Conservation (phyloP, 2,329 filamentous ascomycete species). For the Ilyonectria sp. region DNA sequence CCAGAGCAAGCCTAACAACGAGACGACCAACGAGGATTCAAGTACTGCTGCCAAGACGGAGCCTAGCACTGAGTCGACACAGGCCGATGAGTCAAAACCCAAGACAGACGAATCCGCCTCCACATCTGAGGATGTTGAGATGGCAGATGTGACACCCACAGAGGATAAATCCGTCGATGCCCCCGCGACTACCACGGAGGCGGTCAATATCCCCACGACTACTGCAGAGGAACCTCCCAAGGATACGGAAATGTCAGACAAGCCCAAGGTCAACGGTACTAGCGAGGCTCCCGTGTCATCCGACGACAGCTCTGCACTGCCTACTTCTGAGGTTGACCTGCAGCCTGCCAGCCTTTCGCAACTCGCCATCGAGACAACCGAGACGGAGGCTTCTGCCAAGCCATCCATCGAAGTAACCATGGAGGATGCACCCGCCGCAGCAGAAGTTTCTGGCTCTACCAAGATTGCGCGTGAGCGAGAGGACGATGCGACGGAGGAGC, state of each 20-base stretch:
- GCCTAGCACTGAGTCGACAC: constrained; percentile 22
- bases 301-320: constrained; percentile 37
- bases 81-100: constrained; percentile 16
- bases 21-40: constrained; percentile 28
- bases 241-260: constrained; percentile 43
- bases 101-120: constrained; percentile 13
- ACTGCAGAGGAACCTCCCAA: constrained; percentile 40
- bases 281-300: constrained; percentile 29
- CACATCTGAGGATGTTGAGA: constrained; percentile 44
- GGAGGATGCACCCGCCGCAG: constrained; percentile 60
- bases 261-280: constrained; percentile 35
- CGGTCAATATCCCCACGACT: constrained; percentile 20
- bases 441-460: constrained; percentile 54
- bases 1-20: constrained; percentile 31
- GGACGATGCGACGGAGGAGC: constrained; percentile 76
- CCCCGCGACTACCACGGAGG: constrained; percentile 33
- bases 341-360: constrained; percentile 57
- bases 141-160: constrained; percentile 40
- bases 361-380: constrained; percentile 56
- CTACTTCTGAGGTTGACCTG: constrained; percentile 54
- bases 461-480: constrained; percentile 85
- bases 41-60: constrained; percentile 36
- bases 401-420: constrained; percentile 64
- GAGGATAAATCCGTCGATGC: constrained; percentile 16
- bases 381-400: constrained; percentile 47